Base-by-base conservation (phyloP, 176 grass and related monocot genomes). In the Dendrocalamus sinicus region DNA sequence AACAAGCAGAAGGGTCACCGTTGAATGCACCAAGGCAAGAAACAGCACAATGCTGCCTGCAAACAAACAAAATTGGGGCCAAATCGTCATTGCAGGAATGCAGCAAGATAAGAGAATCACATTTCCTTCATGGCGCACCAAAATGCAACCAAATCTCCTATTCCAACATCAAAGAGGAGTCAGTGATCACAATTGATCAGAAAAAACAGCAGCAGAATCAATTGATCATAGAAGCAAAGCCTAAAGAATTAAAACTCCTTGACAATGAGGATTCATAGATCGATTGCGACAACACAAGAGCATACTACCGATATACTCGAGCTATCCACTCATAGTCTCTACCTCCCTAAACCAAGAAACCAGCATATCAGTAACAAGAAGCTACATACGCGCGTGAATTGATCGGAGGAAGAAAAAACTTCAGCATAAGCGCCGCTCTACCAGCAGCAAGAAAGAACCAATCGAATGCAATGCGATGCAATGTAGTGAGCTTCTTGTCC, bases 241-340 rank as follows among this genome's bases (percentile, higher is more conserved):
- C 14, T 26, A 60, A 37, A 63, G 61, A 82, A 60, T 23, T 59
- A n/a, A n/a, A 44, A 84, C 35, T 67, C 9, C 55, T 64, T 15
- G 46, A 44, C 35, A 66, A 37, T 37, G 37, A 75, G 50, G 68
- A 68, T 5, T 63, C 55, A 78, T 72, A 83, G 54, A 85, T 75
- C 26, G 39, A 46, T 84, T 89, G 67, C 76, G 17, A 9, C 88
- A 81, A 80, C 82, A 81, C 60, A 85, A 7, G 11, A 74, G 59
- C 57, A 58, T 57, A 67, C 46, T 57, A 44, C 39, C 52, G 37
- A 82, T 54, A 50, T 55, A 74, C 50, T 77, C 16, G 40, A 86
- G 67, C 84, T 80, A 80, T 80, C 85, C 48, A 72, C 17, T 63
- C 65, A 51, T 52, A 17, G 9, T 72, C 50, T n/a, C 44, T 15